Percentiles rank a stretch among this genome's conserved stretches.
Conservation (phyloP, 1,139 yeast genomes). For the Magnusiomyces magnusii region DNA sequence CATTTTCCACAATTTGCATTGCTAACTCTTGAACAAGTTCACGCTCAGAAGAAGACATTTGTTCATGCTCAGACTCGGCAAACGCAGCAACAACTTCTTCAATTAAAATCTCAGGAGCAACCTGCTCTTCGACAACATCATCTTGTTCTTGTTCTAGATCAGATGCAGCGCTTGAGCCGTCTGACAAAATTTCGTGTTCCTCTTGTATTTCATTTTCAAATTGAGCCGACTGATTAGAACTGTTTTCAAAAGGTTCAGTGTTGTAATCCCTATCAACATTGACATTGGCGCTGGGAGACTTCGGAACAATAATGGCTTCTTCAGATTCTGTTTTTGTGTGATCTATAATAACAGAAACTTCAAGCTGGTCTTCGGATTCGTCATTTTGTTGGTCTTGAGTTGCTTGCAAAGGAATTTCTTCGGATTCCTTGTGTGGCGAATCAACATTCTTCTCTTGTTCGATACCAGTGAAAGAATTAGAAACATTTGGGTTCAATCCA, state of each 20-base stretch:
- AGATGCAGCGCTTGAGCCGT: too few relatives aligned
- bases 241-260: too few relatives aligned
- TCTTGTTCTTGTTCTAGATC: neutral
- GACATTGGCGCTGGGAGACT: too few relatives aligned
- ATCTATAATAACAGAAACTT: neutral
- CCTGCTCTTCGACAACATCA: slow-evolving; percentile 53
- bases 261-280: too few relatives aligned
- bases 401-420: too few relatives aligned
- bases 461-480: too few relatives aligned
- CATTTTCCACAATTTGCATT: neutral
- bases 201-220: too few relatives aligned
- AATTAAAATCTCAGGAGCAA: slow-evolving; percentile 59
- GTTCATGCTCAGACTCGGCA: neutral
- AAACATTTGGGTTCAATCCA: neutral
- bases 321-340: neutral
- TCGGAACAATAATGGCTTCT: too few relatives aligned
- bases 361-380: neutral
- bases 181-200: too few relatives aligned
- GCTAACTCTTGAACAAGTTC: neutral
- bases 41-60: slow-evolving; percentile 36
- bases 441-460: neutral
- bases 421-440: neutral
- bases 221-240: too few relatives aligned
- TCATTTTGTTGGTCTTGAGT: too few relatives aligned
- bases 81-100: neutral